These are phyloP conservation scores for Salvia hispanica DNA, from an alignment of 257 asterid species.

Conservation along the genomic window DNA sequence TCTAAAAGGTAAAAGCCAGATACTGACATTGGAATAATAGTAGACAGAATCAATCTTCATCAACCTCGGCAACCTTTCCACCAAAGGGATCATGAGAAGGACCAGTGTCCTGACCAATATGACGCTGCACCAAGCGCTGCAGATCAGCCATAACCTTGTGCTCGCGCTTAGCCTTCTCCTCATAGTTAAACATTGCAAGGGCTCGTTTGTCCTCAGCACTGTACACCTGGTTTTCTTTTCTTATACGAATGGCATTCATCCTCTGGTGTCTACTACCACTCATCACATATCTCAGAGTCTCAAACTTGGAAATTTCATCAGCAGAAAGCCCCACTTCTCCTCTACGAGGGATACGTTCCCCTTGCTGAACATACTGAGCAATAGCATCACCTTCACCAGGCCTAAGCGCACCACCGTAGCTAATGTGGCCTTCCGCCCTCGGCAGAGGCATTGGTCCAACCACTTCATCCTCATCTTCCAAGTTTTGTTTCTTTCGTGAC, in stretches of 20 bases:
- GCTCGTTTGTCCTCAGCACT: slow-evolving; percentile 99
- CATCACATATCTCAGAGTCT: slow-evolving; percentile 95
- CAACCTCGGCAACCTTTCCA: slow-evolving; percentile 59
- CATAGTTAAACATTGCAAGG: slow-evolving; percentile 94
- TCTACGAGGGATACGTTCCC: slow-evolving; percentile 99
- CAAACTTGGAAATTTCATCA: slow-evolving; percentile 88
- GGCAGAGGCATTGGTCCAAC: slow-evolving; percentile 99
- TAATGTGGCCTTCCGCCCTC: slow-evolving; percentile 89
- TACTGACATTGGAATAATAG: slow-evolving; percentile 10
- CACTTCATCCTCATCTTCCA: slow-evolving; percentile 58
- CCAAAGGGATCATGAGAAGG: slow-evolving; percentile 90
- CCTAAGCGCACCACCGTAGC: slow-evolving; percentile 99
- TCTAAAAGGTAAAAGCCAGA: slow-evolving; percentile 19
- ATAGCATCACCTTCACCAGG: slow-evolving; percentile 99
- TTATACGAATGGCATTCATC: slow-evolving; percentile 98
- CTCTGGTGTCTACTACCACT: slow-evolving; percentile 99
- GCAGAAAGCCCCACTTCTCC: slow-evolving; percentile 99
- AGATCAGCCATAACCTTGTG: slow-evolving; percentile 98
- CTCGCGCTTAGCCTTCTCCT: slow-evolving; percentile 97
- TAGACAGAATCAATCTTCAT: slow-evolving; percentile 52
- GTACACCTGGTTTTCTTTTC: slow-evolving; percentile 97
- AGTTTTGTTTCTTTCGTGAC: slow-evolving; percentile 49
- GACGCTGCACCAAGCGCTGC: slow-evolving; percentile 94
- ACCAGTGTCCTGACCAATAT: slow-evolving; percentile 83
- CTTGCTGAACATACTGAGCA: slow-evolving; percentile 98